Conservation (phyloP, 371 early-diverging fungal genomes). For the Mortierella sp. region DNA sequence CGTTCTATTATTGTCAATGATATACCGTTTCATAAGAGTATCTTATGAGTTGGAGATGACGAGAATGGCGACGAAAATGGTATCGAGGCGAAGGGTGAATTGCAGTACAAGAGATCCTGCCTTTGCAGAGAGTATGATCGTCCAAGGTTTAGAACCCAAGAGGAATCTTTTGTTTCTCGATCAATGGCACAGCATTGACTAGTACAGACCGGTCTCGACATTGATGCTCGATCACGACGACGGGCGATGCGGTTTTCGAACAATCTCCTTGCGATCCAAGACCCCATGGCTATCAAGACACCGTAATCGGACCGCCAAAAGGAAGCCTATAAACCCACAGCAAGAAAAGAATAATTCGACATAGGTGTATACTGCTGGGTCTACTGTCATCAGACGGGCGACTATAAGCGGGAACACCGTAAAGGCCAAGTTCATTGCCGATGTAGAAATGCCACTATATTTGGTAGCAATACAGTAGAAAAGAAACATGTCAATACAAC, state of each 20-base stretch:
- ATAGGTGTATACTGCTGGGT: constrained; percentile 42
- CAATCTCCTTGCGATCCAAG: constrained; percentile 43
- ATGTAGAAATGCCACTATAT: constrained; percentile 41
- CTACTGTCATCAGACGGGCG: constrained; percentile 54
- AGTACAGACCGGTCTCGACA: no score
- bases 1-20: background rate
- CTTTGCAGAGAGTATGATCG: no score
- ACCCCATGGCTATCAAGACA: constrained; percentile 32
- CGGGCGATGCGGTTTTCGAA: constrained; percentile 2
- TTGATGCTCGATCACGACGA: background rate
- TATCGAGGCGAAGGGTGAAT: background rate
- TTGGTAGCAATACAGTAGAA: background rate
- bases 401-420: constrained; percentile 65
- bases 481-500: background rate
- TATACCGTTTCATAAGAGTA: background rate
- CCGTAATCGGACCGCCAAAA: constrained; percentile 32
- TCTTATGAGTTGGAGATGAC: no score
- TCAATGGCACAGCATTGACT: background rate
- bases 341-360: constrained; percentile 47
- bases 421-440: constrained; percentile 63
- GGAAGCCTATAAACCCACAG: constrained; percentile 43
- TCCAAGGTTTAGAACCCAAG: background rate
- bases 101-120: no score
- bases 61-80: background rate
- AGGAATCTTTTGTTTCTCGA: background rate